These are phyloP conservation scores for Ampelomyces quisqualis DNA, from an alignment of 2,329 filamentous ascomycete species.

Conservation along the genomic window DNA sequence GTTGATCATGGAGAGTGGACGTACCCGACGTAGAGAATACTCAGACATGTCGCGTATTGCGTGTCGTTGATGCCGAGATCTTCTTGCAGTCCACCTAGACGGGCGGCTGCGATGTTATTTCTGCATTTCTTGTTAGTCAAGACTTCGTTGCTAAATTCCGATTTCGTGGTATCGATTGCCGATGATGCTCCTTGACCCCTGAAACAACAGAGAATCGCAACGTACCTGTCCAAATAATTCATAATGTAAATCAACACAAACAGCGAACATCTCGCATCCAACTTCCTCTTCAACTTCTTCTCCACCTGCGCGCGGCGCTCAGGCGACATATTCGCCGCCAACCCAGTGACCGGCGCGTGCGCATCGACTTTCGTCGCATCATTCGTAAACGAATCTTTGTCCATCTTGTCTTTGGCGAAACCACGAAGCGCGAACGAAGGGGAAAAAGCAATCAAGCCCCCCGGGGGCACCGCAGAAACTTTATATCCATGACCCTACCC, in stretches of 20 bases:
- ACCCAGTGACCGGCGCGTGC: constrained; percentile 7
- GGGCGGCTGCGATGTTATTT: constrained; percentile 41
- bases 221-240: constrained; percentile 29
- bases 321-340: constrained; percentile 31
- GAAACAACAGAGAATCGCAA: not conserved
- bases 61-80: constrained; percentile 34
- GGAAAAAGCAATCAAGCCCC: not conserved
- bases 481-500: no score
- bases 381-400: no score
- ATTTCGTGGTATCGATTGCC: not conserved
- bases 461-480: not conserved
- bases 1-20: not conserved
- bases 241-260: constrained; percentile 44
- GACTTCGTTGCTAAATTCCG: not conserved
- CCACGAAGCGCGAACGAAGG: not conserved
- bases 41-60: constrained; percentile 38
- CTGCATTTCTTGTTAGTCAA: constrained; percentile 10
- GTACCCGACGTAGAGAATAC: constrained; percentile 25
- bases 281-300: constrained; percentile 39
- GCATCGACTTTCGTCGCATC: not conserved
- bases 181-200: no score
- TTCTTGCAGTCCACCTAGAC: constrained; percentile 36
- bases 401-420: not conserved
- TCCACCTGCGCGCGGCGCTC: constrained; percentile 35
- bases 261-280: constrained; percentile 35